Evolutionary conservation across 2,329 filamentous ascomycete species (phyloP).

Genomic region (Colletotrichum somersetense): DNA sequence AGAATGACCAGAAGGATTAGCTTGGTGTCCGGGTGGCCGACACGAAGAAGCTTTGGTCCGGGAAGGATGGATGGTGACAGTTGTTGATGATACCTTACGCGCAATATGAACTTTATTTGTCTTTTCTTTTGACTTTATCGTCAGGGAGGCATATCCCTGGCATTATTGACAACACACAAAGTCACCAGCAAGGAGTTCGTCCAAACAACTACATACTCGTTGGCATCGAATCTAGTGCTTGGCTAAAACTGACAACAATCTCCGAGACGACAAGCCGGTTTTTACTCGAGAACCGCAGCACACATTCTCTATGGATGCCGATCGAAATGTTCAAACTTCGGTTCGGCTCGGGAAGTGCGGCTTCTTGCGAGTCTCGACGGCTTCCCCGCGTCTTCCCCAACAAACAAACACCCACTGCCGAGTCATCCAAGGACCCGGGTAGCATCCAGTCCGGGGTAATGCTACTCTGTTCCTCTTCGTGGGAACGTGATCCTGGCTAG

Average conservation of each 20-base stretch:
- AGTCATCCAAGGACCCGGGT: too few relatives aligned
- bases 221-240: too few relatives aligned
- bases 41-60: background rate
- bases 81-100: background rate
- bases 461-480: background rate
- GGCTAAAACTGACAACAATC: background rate
- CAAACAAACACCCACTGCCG: background rate
- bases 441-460: background rate
- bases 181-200: too few relatives aligned
- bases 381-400: constrained; percentile 17
- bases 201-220: background rate
- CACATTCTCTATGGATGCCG: fast-evolving
- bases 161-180: background rate
- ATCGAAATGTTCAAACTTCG: background rate
- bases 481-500: background rate
- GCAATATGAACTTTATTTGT: background rate
- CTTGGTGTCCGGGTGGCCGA: background rate
- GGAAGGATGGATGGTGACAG: too few relatives aligned
- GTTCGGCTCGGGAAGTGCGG: constrained; percentile 13
- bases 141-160: background rate
- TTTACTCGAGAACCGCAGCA: background rate
- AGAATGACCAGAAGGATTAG: constrained; percentile 51
- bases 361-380: background rate
- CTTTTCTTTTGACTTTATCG: too few relatives aligned
- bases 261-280: background rate